phyloP scores from a whole-genome alignment of 257 asterid species.

The Pogostemon cablin region DNA sequence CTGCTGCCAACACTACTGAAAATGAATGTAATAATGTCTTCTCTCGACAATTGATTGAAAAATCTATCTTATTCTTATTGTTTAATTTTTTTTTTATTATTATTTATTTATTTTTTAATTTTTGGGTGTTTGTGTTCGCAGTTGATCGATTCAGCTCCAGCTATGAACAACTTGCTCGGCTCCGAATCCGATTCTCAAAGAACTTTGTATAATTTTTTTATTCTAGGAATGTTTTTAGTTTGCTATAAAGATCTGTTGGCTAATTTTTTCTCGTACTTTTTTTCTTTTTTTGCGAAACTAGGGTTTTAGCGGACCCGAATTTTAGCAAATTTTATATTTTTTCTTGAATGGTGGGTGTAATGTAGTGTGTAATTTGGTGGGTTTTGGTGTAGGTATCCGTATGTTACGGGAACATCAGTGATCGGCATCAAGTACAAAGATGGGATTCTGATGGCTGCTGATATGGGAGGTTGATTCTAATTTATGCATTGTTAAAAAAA shows the following conservation, averaged over 20 bases:
- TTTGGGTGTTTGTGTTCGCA: slow-evolving; percentile 32
- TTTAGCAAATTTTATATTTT: not conserved
- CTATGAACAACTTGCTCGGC: slow-evolving; percentile 50
- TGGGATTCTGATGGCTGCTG: slow-evolving; percentile 91
- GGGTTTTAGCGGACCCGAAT: too few relatives aligned
- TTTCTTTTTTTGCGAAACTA: too few relatives aligned
- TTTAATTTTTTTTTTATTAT: not conserved
- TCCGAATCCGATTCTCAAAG: slow-evolving; percentile 72
- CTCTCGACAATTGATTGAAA: too few relatives aligned
- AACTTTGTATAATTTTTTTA: slow-evolving; percentile 59
- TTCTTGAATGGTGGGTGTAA: slow-evolving; percentile 1
- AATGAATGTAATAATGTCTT: too few relatives aligned
- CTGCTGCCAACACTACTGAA: too few relatives aligned
- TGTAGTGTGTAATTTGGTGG: slow-evolving; percentile 20
- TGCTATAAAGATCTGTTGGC: not conserved
- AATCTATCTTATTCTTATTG: not conserved
- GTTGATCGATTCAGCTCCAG: slow-evolving; percentile 57
- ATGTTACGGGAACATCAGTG: slow-evolving; percentile 93
- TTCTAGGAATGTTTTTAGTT: not conserved
- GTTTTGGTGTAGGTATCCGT: slow-evolving; percentile 59
- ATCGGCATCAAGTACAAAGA: slow-evolving; percentile 91
- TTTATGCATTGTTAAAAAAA: not conserved
- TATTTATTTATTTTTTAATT: not conserved
- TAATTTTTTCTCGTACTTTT: too few relatives aligned
- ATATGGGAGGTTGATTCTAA: slow-evolving; percentile 89